phyloP scores from a whole-genome alignment of 805 yeast genomes.

The Saturnispora saitoi region DNA sequence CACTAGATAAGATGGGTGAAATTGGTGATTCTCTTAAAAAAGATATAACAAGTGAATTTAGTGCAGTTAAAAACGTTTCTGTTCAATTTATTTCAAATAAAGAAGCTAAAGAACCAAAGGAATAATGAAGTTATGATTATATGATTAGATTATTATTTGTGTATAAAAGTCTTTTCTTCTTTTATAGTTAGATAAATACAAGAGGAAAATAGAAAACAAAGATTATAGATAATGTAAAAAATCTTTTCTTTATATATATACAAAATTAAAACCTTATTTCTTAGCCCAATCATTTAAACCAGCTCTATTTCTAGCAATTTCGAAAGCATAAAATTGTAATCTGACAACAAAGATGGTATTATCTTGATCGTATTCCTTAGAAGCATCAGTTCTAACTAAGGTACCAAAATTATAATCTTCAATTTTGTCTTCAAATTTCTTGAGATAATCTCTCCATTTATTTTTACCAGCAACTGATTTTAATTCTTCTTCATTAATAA shows the following conservation, averaged over 20 bases:
- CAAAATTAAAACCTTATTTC: background rate
- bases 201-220: too few species aligned
- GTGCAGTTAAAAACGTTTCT: slow-evolving; percentile 27
- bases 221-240: background rate
- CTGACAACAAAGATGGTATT: slow-evolving; percentile 86
- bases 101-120: background rate
- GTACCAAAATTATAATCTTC: slow-evolving; percentile 97
- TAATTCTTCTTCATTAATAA: slow-evolving; percentile 69
- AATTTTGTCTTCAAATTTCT: slow-evolving; percentile 66
- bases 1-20: slow-evolving; percentile 28
- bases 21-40: slow-evolving; percentile 21
- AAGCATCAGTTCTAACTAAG: slow-evolving; percentile 63
- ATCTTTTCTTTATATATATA: too few species aligned
- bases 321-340: slow-evolving; percentile 91
- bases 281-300: slow-evolving; percentile 88
- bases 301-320: slow-evolving; percentile 83
- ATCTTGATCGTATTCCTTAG: slow-evolving; percentile 70
- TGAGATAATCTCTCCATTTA: slow-evolving; percentile 85
- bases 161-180: too few species aligned
- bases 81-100: slow-evolving; percentile 26
- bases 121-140: background rate
- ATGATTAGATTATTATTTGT: background rate
- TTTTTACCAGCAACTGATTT: slow-evolving; percentile 73
- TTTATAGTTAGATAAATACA: too few species aligned
- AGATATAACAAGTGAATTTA: slow-evolving; percentile 29